A percentile compares a stretch with the other conserved stretches of the same genome.
These are phyloP conservation scores for Trichoderma endophyticum DNA, from an alignment of 2,329 filamentous ascomycete species.

Conservation along the genomic window DNA sequence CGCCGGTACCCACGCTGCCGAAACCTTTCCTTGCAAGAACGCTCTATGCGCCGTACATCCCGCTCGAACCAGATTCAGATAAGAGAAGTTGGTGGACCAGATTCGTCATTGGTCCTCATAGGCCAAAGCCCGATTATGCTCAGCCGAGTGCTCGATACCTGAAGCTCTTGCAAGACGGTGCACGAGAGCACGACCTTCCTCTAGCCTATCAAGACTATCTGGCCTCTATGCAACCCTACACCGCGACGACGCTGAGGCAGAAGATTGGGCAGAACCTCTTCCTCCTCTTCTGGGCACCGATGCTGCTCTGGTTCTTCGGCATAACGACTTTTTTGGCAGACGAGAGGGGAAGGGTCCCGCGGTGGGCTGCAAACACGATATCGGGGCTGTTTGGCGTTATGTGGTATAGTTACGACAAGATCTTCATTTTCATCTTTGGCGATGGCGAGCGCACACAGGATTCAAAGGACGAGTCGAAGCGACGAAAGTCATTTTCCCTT, in stretches of 20 bases:
- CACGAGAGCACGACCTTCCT: conserved; percentile 75
- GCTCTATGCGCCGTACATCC: conserved; percentile 64
- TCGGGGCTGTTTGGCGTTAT: conserved; percentile 49
- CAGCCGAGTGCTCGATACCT: conserved; percentile 84
- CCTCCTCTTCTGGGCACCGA: conserved; percentile 51
- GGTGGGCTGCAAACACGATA: conserved; percentile 58
- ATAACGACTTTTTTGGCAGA: conserved; percentile 53
- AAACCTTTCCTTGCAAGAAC: conserved; percentile 79
- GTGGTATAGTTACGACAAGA: conserved; percentile 46
- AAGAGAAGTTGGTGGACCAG: conserved; percentile 45
- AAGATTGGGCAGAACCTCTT: conserved; percentile 62
- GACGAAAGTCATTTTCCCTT: background rate
- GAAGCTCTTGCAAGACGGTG: conserved; percentile 74
- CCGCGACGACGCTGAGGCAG: conserved; percentile 64
- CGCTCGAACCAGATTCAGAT: conserved; percentile 33
- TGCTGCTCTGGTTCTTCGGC: conserved; percentile 53
- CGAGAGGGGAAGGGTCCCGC: conserved; percentile 63
- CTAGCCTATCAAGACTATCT: conserved; percentile 74
- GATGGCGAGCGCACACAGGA: conserved; percentile 71
- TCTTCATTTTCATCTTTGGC: conserved; percentile 65
- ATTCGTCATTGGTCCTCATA: conserved; percentile 44
- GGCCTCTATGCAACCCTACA: conserved; percentile 65
- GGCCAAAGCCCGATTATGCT: conserved; percentile 68
- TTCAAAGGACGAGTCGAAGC: conserved; percentile 28
- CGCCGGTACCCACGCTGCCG: conserved; percentile 49